Base-by-base conservation (phyloP, 306 rosid species). In the Acmispon strigosus region DNA sequence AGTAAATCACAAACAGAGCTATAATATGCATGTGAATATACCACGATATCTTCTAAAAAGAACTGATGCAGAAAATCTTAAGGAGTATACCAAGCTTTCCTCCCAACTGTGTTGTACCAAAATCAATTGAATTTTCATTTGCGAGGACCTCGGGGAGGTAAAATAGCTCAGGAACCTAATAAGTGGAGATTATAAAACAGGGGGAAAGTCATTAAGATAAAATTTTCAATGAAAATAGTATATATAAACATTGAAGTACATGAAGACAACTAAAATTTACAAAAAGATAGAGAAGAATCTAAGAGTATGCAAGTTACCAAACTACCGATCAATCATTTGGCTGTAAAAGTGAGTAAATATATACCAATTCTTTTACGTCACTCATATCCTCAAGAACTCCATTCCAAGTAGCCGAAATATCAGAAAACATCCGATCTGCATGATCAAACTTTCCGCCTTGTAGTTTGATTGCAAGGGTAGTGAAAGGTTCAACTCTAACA, bases 381-480 rank as follows among this genome's bases (percentile, higher is more conserved):
- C 96, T 94, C 99, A 91, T 94, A 74, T 94, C 96, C 70, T 94
- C 97, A 70, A 85, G 80, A 86, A 91, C 96, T 68, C 99, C 99
- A 75, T 89, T 82, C 99, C 99, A 94, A 24, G 99, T 94, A 70
- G 85, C 83, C 70, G 87, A 75, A 81, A 94, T 84, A 84, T 94
- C 99, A 67, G 86, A 91, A 82, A 94, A 94, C 99, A 94, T 89
- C 72, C 99, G 78, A 89, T 94, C 99, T 36, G 99, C 97, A 71
- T 94, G 99, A 86, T 94, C 99, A 81, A 94, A 94, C 71, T 89
- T 89, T 22, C 96, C 99, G 29, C 99, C 99, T 89, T 94, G 99
- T 77, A 94, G 82, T 80, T 94, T 95, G 79, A 94, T 94, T 29
- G 92, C 84, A 43, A 94, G 96, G 79, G 99, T 87, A 17, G 99